Conservation (phyloP, 164 flowering plant species). For the Kingdonia uniflora region DNA sequence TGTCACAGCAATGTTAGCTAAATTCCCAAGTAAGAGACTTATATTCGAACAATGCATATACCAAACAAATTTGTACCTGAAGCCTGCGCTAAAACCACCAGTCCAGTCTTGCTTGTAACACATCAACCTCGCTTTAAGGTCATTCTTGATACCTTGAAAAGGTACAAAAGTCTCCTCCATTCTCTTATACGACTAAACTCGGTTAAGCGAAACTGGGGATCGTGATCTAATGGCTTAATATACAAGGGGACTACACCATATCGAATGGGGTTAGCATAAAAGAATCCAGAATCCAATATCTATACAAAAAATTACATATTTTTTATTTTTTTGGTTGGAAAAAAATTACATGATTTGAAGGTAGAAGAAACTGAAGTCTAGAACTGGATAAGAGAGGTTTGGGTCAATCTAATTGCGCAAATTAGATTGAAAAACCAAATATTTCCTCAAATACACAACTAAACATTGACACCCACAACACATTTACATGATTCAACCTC, state of each 20-base stretch:
- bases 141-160: conserved; percentile 90
- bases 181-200: conserved; percentile 1
- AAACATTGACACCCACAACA: conserved; percentile 7
- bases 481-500: conserved; percentile 7
- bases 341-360: conserved; percentile 14
- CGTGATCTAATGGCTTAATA: conserved; percentile 4
- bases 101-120: conserved; percentile 99
- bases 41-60: not conserved
- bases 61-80: conserved; percentile 41
- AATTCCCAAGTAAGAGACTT: not conserved
- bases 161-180: conserved; percentile 99
- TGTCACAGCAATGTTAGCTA: not conserved
- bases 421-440: conserved; percentile 8
- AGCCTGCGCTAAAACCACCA: conserved; percentile 82
- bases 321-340: not conserved
- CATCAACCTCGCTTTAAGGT: conserved; percentile 60
- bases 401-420: conserved; percentile 4
- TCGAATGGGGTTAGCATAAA: conserved; percentile 1
- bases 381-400: not conserved
- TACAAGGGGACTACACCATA: not conserved
- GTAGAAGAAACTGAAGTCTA: not conserved
- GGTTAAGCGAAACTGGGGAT: not conserved
- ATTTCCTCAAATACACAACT: not conserved
- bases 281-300: too few relatives aligned
- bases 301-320: too few relatives aligned